phyloP scores from a whole-genome alignment of 2,329 filamentous ascomycete species.

The Stemphylium beticola region DNA sequence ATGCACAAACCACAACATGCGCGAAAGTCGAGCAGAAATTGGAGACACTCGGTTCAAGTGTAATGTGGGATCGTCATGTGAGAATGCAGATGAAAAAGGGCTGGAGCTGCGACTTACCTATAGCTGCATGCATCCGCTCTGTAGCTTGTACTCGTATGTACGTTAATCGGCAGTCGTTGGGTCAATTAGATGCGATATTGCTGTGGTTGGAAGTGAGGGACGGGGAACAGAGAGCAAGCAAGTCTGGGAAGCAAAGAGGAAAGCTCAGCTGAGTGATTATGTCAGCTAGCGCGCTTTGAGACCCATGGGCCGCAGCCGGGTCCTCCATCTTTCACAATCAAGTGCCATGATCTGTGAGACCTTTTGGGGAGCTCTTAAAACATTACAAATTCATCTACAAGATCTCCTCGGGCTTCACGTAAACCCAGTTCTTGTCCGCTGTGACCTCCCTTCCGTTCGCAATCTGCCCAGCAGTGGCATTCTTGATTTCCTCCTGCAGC shows the following conservation, averaged over 20 bases:
- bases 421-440: constrained; percentile 41
- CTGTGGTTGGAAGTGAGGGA: not conserved
- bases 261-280: constrained; percentile 6
- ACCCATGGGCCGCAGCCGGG: not conserved
- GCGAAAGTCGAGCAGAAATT: not conserved
- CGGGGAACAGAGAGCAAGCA: not conserved
- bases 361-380: not conserved
- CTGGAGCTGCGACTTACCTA: constrained; percentile 1
- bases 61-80: constrained; percentile 20
- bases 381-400: constrained; percentile 12
- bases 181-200: not conserved
- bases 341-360: not conserved
- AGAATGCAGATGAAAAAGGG: not conserved
- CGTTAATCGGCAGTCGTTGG: too few relatives aligned
- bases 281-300: constrained; percentile 6
- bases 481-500: constrained; percentile 30
- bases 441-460: constrained; percentile 37
- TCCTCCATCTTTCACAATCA: not conserved
- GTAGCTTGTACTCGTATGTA: not conserved
- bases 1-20: constrained; percentile 15
- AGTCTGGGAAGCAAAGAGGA: not conserved
- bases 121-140: not conserved
- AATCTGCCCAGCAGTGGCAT: constrained; percentile 31
- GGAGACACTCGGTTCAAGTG: constrained; percentile 22
- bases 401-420: constrained; percentile 39